These are phyloP conservation scores for Amanita molliuscula DNA, from an alignment of 768 basidiomycete species.

Conservation along the genomic window DNA sequence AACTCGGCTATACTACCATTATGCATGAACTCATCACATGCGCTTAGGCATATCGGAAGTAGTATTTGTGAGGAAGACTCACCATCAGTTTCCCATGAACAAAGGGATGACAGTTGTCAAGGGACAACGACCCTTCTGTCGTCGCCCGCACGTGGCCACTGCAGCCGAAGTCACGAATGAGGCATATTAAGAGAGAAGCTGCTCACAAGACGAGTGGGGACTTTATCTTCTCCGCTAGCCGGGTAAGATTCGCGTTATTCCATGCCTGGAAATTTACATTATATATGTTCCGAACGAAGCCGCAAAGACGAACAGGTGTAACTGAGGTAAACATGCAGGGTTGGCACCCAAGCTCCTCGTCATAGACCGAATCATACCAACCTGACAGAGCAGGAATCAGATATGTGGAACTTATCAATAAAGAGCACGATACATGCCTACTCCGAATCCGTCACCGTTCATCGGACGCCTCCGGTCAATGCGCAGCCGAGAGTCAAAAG, in stretches of 20 bases:
- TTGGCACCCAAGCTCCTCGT: constrained; percentile 74
- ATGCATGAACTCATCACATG: constrained; percentile 74
- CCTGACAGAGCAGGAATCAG: constrained; percentile 30
- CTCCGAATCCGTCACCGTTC: constrained; percentile 94
- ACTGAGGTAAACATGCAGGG: constrained; percentile 96
- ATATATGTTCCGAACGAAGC: neutral
- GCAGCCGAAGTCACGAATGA: constrained; percentile 3
- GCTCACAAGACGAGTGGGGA: constrained; percentile 89
- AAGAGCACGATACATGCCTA: constrained; percentile 42
- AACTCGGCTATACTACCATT: constrained; percentile 93
- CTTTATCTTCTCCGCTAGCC: constrained; percentile 95
- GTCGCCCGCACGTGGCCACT: constrained; percentile 91
- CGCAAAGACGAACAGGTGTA: constrained; percentile 55
- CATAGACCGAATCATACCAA: constrained; percentile 87
- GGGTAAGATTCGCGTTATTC: constrained; percentile 91
- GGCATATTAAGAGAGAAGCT: neutral
- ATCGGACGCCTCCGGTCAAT: constrained; percentile 77
- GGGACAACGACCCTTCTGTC: constrained; percentile 82
- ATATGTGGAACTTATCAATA: neutral
- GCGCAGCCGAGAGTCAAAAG: constrained; percentile 87
- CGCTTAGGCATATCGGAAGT: constrained; percentile 2
- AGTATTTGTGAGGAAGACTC: constrained; percentile 7
- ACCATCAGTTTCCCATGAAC: constrained; percentile 90
- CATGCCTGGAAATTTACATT: constrained; percentile 53
- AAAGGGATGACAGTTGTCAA: constrained; percentile 96